Evolutionary conservation across 2,329 filamentous ascomycete genomes (phyloP).

Genomic region (Colletotrichum liaoningense): DNA sequence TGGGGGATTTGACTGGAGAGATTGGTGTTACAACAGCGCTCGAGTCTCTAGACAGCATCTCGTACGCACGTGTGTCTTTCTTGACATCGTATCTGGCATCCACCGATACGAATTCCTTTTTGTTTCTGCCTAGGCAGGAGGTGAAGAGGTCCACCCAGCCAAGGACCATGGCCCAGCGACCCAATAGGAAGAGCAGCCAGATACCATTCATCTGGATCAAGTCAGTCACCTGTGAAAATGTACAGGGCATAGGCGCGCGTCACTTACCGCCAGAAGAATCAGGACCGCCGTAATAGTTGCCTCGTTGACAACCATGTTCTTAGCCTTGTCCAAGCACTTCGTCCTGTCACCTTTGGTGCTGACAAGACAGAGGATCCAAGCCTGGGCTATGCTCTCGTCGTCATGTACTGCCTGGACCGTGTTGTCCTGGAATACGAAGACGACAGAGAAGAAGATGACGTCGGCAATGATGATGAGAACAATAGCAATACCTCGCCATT

Average conservation of each 20-base stretch:
- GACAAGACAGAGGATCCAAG: slow-evolving; percentile 82
- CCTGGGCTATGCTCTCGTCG: slow-evolving; percentile 61
- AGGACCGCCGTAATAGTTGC: slow-evolving; percentile 84
- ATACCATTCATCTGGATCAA: slow-evolving; percentile 78
- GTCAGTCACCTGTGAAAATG: slow-evolving; percentile 14
- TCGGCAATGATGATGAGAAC: slow-evolving; percentile 91
- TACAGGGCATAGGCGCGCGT: background rate
- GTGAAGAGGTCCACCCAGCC: slow-evolving; percentile 81
- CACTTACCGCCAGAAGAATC: slow-evolving; percentile 80
- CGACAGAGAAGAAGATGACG: slow-evolving; percentile 91
- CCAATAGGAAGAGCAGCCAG: slow-evolving; percentile 85
- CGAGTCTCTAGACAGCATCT: slow-evolving; percentile 78
- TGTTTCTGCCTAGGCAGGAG: slow-evolving; percentile 59
- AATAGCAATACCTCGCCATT: slow-evolving; percentile 93
- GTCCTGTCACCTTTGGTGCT: slow-evolving; percentile 68
- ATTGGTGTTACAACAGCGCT: slow-evolving; percentile 65
- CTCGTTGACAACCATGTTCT: slow-evolving; percentile 76
- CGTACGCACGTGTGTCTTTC: slow-evolving; percentile 77
- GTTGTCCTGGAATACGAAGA: slow-evolving; percentile 90
- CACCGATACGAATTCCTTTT: slow-evolving; percentile 88
- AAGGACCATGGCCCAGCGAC: slow-evolving; percentile 84
- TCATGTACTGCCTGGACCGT: slow-evolving; percentile 70
- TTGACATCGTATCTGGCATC: slow-evolving; percentile 76
- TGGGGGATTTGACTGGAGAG: slow-evolving; percentile 51
- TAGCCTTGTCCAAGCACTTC: slow-evolving; percentile 72